A percentile compares a stretch with the other conserved stretches of the same genome.
Evolutionary conservation across 495 filamentous ascomycete genomes (phyloP).

Genomic region (Rhypophila decipiens): DNA sequence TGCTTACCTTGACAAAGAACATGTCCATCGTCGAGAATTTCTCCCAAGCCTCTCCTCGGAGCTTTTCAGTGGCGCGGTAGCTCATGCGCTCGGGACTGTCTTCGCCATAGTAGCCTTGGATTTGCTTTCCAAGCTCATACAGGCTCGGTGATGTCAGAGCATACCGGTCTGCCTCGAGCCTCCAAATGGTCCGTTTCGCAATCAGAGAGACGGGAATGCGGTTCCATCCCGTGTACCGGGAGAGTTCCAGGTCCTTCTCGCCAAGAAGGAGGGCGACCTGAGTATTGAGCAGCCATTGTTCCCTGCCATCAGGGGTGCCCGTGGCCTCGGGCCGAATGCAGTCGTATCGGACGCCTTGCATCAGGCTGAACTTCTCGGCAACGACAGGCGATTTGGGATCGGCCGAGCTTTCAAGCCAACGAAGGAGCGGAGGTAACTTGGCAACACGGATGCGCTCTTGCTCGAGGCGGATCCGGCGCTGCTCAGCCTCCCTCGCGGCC

Average conservation of each 20-base stretch:
- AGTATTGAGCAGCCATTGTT: slow-evolving; percentile 73
- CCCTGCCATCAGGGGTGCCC: slow-evolving; percentile 41
- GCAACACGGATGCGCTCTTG: slow-evolving; percentile 40
- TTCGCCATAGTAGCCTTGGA: slow-evolving; percentile 35
- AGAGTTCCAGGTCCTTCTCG: slow-evolving; percentile 67
- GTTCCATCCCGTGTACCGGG: slow-evolving; percentile 68
- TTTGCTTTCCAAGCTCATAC: slow-evolving; percentile 37
- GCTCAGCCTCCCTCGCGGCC: slow-evolving; percentile 51
- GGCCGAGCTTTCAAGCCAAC: slow-evolving; percentile 45
- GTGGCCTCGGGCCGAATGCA: slow-evolving; percentile 44
- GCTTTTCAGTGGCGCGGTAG: slow-evolving; percentile 29
- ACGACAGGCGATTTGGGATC: slow-evolving; percentile 41
- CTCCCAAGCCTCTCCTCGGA: slow-evolving; percentile 38
- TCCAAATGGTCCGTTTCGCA: slow-evolving; percentile 45
- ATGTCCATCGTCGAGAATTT: slow-evolving; percentile 52
- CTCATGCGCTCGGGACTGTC: slow-evolving; percentile 33
- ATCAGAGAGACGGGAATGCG: slow-evolving; percentile 39
- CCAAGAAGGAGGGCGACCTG: slow-evolving; percentile 69
- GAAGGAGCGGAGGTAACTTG: slow-evolving; percentile 45
- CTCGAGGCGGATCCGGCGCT: slow-evolving; percentile 39
- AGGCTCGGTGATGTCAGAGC: slow-evolving; percentile 38
- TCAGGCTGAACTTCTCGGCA: slow-evolving; percentile 44
- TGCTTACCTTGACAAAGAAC: slow-evolving; percentile 69
- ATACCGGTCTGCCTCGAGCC: slow-evolving; percentile 42
- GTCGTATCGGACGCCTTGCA: slow-evolving; percentile 48